Evolutionary conservation across 2,329 filamentous ascomycete genomes (phyloP).

Genomic region (Neurospora sp.): DNA sequence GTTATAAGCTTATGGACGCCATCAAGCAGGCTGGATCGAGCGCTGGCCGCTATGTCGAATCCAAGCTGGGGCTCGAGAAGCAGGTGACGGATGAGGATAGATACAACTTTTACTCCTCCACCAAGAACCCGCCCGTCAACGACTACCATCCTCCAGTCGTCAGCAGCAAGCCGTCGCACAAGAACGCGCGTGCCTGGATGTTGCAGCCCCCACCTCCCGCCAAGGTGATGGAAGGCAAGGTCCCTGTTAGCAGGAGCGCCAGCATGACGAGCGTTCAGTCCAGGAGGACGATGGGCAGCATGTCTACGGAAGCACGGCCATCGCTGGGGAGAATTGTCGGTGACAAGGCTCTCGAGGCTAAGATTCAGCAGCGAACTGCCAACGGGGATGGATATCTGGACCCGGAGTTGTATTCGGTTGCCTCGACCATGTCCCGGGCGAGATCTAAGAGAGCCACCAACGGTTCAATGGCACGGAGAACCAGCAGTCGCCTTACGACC

Average conservation of each 20-base stretch:
- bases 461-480: conserved; percentile 15
- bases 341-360: conserved; percentile 37
- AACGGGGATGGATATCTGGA: conserved; percentile 24
- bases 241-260: conserved; percentile 54
- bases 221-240: conserved; percentile 83
- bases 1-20: conserved; percentile 48
- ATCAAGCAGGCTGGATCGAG: conserved; percentile 49
- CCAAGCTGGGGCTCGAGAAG: conserved; percentile 43
- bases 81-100: conserved; percentile 39
- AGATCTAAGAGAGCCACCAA: conserved; percentile 15
- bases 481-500: conserved; percentile 18
- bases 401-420: conserved; percentile 10
- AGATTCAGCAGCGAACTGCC: conserved; percentile 28
- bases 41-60: conserved; percentile 44
- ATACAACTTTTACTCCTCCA: conserved; percentile 50
- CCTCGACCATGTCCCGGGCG: conserved; percentile 13
- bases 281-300: conserved; percentile 28
- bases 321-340: conserved; percentile 33
- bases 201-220: conserved; percentile 83
- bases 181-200: conserved; percentile 78
- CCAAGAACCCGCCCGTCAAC: conserved; percentile 65
- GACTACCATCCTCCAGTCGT: conserved; percentile 80
- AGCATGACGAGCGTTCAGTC: conserved; percentile 46
- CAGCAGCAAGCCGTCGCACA: conserved; percentile 60
- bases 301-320: not conserved